Percentiles rank a stretch among this genome's conserved stretches.
Conservation (phyloP, 495 filamentous ascomycete species). For the Evansstolkia leycettana region DNA sequence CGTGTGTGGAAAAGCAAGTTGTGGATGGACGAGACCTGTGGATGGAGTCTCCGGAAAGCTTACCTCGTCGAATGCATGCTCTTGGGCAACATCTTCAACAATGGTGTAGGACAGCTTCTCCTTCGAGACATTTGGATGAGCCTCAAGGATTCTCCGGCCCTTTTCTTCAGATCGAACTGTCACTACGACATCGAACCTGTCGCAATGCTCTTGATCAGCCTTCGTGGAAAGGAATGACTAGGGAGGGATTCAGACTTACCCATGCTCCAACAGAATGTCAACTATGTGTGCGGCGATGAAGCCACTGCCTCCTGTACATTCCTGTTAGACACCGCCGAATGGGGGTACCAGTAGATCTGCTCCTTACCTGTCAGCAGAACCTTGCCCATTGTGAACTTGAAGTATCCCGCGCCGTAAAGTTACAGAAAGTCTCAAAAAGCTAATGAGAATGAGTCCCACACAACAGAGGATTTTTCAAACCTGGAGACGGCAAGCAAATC, state of each 20-base stretch:
- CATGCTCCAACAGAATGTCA: conserved; percentile 55
- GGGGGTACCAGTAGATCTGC: neutral
- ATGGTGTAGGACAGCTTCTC: conserved; percentile 63
- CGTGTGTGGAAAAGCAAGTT: too few relatives aligned
- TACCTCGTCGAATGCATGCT: conserved; percentile 66
- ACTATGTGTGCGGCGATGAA: conserved; percentile 75
- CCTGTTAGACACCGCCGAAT: conserved; percentile 2
- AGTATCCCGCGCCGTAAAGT: too few relatives aligned
- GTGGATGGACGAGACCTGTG: neutral
- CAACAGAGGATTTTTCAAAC: too few relatives aligned
- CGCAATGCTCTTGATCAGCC: conserved; percentile 1
- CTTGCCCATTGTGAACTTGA: conserved; percentile 25
- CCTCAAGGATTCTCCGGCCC: conserved; percentile 57
- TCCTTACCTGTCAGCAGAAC: conserved; percentile 32
- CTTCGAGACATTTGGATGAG: conserved; percentile 45
- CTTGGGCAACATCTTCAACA: conserved; percentile 70
- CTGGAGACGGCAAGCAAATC: too few relatives aligned
- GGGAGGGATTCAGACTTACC: conserved; percentile 18
- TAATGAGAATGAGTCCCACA: too few relatives aligned
- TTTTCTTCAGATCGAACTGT: conserved; percentile 77
- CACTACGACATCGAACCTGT: conserved; percentile 60
- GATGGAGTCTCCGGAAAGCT: neutral
- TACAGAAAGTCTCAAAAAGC: too few relatives aligned
- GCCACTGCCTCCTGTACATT: conserved; percentile 44
- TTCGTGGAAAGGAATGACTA: neutral